A percentile compares a stretch with the other conserved stretches of the same genome.
phyloP scores from a whole-genome alignment of 768 basidiomycete species.

The Pulveroboletus sp. region DNA sequence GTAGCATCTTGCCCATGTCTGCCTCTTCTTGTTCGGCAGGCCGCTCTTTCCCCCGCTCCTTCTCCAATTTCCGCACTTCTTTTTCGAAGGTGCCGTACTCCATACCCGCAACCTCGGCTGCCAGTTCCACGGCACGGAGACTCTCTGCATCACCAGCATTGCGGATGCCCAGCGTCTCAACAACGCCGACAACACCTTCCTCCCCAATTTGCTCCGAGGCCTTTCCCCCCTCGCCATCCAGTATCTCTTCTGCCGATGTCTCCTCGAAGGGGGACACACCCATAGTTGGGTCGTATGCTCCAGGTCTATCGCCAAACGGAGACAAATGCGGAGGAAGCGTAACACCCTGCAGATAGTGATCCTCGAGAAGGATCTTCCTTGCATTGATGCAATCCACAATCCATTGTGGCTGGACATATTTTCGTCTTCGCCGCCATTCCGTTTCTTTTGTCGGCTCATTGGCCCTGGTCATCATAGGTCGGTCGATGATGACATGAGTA shows the following conservation, averaged over 20 bases:
- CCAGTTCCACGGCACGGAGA: conserved; percentile 84
- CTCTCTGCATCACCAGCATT: conserved; percentile 57
- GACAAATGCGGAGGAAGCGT: conserved; percentile 92
- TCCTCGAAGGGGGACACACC: conserved; percentile 25
- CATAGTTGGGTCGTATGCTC: conserved; percentile 68
- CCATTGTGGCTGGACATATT: conserved; percentile 97
- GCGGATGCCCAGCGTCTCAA: conserved; percentile 28
- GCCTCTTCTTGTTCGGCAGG: conserved; percentile 48
- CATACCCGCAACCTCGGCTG: conserved; percentile 85
- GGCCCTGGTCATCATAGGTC: conserved; percentile 56
- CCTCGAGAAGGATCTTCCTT: conserved; percentile 80
- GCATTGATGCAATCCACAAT: conserved; percentile 94
- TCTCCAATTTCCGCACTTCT: conserved; percentile 61
- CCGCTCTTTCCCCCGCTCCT: conserved; percentile 35
- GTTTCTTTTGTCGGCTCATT: conserved; percentile 57
- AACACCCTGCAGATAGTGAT: conserved; percentile 80
- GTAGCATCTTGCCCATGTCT: conserved; percentile 97
- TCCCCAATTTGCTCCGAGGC: conserved; percentile 17
- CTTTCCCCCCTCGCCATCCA: conserved; percentile 28
- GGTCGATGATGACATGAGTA: conserved; percentile 94
- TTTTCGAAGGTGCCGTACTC: conserved; percentile 79
- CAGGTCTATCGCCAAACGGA: conserved; percentile 84
- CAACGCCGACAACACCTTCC: conserved; percentile 28
- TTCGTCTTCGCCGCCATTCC: conserved; percentile 64
- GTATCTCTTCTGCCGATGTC: conserved; percentile 29